phyloP scores from a whole-genome alignment of 768 basidiomycete species.

The Tricholoma matsutake region DNA sequence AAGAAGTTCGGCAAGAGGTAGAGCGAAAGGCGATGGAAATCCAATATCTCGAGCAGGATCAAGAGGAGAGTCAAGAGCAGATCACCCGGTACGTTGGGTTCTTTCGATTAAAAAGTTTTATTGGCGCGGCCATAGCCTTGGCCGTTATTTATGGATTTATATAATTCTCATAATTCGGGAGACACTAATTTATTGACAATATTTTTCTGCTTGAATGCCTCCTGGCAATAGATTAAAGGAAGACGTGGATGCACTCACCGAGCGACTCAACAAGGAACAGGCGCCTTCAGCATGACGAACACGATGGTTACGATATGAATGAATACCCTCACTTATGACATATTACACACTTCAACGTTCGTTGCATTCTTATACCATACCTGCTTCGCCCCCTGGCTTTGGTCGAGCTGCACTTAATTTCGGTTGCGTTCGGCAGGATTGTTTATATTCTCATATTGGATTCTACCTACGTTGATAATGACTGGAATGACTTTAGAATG shows the following conservation, averaged over 20 bases:
- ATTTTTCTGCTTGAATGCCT: constrained; percentile 18
- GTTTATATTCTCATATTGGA: constrained; percentile 5
- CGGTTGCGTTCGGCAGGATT: constrained; percentile 1
- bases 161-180: constrained; percentile 28
- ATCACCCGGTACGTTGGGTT: constrained; percentile 74
- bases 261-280: constrained; percentile 37
- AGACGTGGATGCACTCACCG: constrained; percentile 51
- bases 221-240: constrained; percentile 59
- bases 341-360: constrained; percentile 5
- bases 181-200: constrained; percentile 37
- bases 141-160: constrained; percentile 53
- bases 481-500: too few relatives aligned
- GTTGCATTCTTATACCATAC: constrained; percentile 7
- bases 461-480: background rate
- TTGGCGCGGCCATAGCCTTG: constrained; percentile 49
- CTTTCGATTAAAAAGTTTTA: constrained; percentile 56
- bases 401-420: constrained; percentile 4
- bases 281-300: constrained; percentile 18
- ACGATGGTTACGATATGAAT: constrained; percentile 6
- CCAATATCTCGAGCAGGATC: constrained; percentile 72
- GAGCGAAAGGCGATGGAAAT: constrained; percentile 79
- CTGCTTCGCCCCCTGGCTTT: background rate
- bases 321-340: constrained; percentile 6
- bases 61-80: constrained; percentile 72
- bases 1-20: constrained; percentile 58